Evolutionary conservation across 2,329 filamentous ascomycete species (phyloP).

Genomic region (Phyllosticta citribraziliensis): DNA sequence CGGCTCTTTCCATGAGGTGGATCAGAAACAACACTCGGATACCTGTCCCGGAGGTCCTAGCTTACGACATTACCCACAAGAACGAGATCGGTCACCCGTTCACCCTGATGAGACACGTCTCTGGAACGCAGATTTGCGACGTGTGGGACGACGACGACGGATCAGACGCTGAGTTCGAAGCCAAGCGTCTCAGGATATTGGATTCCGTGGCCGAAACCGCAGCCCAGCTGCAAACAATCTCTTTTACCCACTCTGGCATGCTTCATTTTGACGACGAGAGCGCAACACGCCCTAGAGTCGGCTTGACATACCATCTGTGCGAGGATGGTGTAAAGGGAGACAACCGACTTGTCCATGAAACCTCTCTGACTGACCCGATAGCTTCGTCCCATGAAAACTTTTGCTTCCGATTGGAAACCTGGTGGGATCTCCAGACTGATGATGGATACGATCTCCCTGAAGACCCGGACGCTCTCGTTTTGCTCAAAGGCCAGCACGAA

Average conservation of each 20-base stretch:
- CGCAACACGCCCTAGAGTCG: background rate
- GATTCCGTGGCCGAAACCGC: constrained; percentile 1
- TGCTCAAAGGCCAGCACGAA: background rate
- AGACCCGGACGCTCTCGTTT: background rate
- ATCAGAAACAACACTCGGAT: constrained; percentile 10
- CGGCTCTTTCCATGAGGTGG: constrained; percentile 10
- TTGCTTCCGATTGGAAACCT: background rate
- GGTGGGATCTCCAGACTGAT: background rate
- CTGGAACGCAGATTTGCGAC: constrained; percentile 11
- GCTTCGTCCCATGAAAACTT: background rate
- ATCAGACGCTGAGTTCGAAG: background rate
- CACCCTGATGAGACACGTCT: constrained; percentile 14
- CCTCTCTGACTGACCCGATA: no score
- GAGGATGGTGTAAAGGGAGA: background rate
- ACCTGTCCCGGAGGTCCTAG: constrained; percentile 14
- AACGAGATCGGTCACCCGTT: constrained; percentile 15
- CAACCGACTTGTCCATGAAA: background rate
- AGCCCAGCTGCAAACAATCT: constrained; percentile 7
- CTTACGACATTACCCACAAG: constrained; percentile 11
- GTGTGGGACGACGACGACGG: constrained; percentile 13
- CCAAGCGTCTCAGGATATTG: background rate
- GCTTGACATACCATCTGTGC: background rate
- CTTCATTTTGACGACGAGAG: constrained; percentile 9
- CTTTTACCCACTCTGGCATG: constrained; percentile 13
- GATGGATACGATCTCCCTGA: background rate